Percentiles rank a stretch among this genome's conserved stretches.
Conservation (phyloP, 345 rosid genomes). For the Moringa oleifera region DNA sequence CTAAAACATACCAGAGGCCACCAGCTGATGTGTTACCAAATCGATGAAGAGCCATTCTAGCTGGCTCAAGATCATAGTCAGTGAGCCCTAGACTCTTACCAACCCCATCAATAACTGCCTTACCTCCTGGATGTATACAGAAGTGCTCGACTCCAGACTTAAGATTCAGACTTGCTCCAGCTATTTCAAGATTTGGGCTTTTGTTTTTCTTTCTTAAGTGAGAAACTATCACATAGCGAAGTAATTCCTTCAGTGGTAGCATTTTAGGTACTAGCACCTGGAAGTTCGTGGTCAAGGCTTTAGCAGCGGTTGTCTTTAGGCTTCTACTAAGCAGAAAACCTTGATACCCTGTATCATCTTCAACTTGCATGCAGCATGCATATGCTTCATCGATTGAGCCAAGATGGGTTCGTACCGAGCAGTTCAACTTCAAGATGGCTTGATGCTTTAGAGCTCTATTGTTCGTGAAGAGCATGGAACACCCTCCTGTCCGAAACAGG, state of each 20-base stretch:
- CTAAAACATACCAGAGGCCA: slow-evolving; percentile 80
- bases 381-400: slow-evolving; percentile 62
- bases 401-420: slow-evolving; percentile 46
- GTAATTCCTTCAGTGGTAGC: slow-evolving; percentile 40
- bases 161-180: slow-evolving; percentile 40
- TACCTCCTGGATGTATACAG: slow-evolving; percentile 85
- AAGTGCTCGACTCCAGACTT: slow-evolving; percentile 70
- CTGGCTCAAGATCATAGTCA: slow-evolving; percentile 69
- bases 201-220: slow-evolving; percentile 13
- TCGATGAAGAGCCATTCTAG: slow-evolving; percentile 76
- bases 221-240: slow-evolving; percentile 22
- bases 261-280: slow-evolving; percentile 53
- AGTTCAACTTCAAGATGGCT: slow-evolving; percentile 49
- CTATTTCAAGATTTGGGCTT: slow-evolving; percentile 13
- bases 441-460: slow-evolving; percentile 23
- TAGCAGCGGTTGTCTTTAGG: slow-evolving; percentile 51
- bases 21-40: slow-evolving; percentile 87
- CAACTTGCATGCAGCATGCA: slow-evolving; percentile 49
- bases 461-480: slow-evolving; percentile 63
- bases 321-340: slow-evolving; percentile 49
- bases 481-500: slow-evolving; percentile 70
- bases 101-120: slow-evolving; percentile 74
- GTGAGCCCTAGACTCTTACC: slow-evolving; percentile 48
- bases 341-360: slow-evolving; percentile 43
- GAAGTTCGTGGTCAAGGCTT: slow-evolving; percentile 50